A percentile compares a stretch with the other conserved stretches of the same genome.
These are phyloP conservation scores for Pseudozyma sp. DNA, from an alignment of 1,284 basidiomycete genomes.

Conservation along the genomic window DNA sequence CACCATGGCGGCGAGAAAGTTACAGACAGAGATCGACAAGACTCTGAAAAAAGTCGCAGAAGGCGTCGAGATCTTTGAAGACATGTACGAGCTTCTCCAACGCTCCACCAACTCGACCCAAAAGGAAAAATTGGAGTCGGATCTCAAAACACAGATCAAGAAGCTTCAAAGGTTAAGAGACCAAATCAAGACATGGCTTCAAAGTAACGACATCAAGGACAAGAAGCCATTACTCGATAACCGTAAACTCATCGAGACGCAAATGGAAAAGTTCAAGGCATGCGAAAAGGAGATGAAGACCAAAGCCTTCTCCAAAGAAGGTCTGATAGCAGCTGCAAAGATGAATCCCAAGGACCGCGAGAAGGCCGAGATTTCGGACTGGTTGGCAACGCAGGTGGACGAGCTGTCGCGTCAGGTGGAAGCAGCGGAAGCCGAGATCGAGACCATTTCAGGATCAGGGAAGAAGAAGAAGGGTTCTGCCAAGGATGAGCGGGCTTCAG, in stretches of 20 bases:
- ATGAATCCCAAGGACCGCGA: conserved; percentile 97
- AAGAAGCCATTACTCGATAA: conserved; percentile 93
- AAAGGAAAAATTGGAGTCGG: conserved; percentile 69
- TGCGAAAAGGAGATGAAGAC: conserved; percentile 99
- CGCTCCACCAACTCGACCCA: conserved; percentile 65
- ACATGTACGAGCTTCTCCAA: conserved; percentile 67
- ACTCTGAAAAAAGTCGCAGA: conserved; percentile 68
- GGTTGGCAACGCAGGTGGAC: conserved; percentile 75
- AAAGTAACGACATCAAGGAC: conserved; percentile 99
- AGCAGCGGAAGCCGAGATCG: conserved; percentile 93
- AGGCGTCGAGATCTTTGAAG: conserved; percentile 69
- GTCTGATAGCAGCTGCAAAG: conserved; percentile 90
- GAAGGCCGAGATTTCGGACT: conserved; percentile 85
- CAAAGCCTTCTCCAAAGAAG: conserved; percentile 99
- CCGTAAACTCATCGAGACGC: conserved; percentile 95
- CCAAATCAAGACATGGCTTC: conserved; percentile 99
- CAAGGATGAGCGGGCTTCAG: conserved; percentile 80
- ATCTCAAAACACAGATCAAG: conserved; percentile 75
- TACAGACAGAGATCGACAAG: conserved; percentile 68
- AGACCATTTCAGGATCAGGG: conserved; percentile 80
- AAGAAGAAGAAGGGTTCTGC: conserved; percentile 79
- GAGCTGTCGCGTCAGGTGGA: conserved; percentile 94
- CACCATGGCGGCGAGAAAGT: conserved; percentile 67
- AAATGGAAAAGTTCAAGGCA: conserved; percentile 99
- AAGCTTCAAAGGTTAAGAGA: conserved; percentile 96